Evolutionary conservation across 768 basidiomycete species (phyloP).

Genomic region (Phaffia australis): DNA sequence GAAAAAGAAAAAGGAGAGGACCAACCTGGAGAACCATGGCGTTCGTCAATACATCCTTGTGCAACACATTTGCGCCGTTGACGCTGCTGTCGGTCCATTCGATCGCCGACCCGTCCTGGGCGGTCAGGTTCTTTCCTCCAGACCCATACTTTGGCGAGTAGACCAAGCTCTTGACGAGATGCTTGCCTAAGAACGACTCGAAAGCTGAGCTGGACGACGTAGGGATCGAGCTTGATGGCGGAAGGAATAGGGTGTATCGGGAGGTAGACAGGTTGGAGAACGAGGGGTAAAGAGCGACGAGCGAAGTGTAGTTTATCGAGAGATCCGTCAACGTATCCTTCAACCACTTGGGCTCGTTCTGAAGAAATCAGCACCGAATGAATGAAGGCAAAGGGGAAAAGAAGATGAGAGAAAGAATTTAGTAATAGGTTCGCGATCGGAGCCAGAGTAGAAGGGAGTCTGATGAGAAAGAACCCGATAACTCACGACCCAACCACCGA

Average conservation of each 20-base stretch:
- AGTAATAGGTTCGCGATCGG: too few species aligned
- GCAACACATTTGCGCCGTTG: conserved; percentile 1
- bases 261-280: neutral
- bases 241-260: neutral
- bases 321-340: too few species aligned
- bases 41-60: conserved; percentile 4
- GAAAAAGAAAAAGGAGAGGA: neutral
- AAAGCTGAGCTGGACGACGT: neutral
- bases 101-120: neutral
- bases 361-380: too few species aligned
- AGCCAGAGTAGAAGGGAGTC: too few species aligned
- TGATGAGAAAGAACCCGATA: too few species aligned
- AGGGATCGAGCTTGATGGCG: neutral
- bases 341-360: too few species aligned
- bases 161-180: neutral
- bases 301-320: too few species aligned
- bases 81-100: neutral
- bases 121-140: neutral
- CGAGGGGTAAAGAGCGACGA: too few species aligned
- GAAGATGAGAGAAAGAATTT: too few species aligned
- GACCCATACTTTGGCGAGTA: neutral
- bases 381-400: too few species aligned
- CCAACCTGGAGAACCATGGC: conserved; percentile 9
- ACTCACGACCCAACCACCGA: too few species aligned
- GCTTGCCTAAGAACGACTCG: neutral